Evolutionary conservation across 192 early-diverging fungal genomes (phyloP).

Genomic region (Mortierella hygrophila): DNA sequence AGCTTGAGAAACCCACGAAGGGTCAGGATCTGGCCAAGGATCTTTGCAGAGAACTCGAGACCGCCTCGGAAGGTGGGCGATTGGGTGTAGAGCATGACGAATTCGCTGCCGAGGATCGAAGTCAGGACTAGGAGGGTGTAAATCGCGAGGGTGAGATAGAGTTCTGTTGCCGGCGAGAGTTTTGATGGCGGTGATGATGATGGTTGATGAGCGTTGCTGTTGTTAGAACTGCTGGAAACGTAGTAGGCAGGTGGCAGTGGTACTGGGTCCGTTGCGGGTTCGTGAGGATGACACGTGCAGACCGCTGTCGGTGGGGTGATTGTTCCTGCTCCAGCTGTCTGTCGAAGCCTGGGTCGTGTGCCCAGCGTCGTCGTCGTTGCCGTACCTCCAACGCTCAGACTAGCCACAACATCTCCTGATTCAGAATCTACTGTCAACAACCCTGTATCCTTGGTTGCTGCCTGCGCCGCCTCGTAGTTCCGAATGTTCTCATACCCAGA

Average conservation of each 20-base stretch:
- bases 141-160: conserved; percentile 24
- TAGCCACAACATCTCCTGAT: neutral
- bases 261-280: neutral
- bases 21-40: conserved; percentile 21
- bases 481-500: conserved; percentile 11
- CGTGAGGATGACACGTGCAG: neutral
- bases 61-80: conserved; percentile 20
- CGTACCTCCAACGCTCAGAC: neutral
- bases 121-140: conserved; percentile 31
- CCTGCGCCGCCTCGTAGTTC: neutral
- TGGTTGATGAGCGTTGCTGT: neutral
- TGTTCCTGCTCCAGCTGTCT: neutral
- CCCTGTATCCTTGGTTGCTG: neutral
- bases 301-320: neutral
- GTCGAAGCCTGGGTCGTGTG: neutral
- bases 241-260: neutral
- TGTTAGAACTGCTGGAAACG: neutral
- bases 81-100: conserved; percentile 47
- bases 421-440: neutral
- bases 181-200: neutral
- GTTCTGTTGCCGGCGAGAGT: conserved; percentile 12
- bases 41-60: conserved; percentile 32
- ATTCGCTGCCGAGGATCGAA: conserved; percentile 33
- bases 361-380: neutral
- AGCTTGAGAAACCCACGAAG: conserved; percentile 38